These are phyloP conservation scores for Pythium pectinolyticum DNA, from an alignment of 352 stramenopile genomes.

Conservation along the genomic window DNA sequence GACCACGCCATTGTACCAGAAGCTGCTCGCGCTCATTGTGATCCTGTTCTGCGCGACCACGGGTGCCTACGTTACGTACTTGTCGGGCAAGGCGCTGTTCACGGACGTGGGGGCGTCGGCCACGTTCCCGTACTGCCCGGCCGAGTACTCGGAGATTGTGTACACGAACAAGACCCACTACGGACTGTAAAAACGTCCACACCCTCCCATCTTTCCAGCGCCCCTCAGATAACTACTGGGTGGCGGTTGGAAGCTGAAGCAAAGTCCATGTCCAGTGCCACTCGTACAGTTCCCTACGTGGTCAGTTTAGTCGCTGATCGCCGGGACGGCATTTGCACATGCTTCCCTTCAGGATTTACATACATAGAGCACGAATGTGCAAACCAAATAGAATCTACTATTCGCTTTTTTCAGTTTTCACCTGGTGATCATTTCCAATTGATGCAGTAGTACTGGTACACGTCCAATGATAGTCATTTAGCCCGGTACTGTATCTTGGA, in stretches of 20 bases:
- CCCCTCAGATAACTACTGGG: no score
- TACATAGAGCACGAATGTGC: no score
- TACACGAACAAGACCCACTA: slow-evolving; percentile 29
- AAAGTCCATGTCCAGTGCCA: background rate
- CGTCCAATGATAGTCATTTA: no score
- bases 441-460: background rate
- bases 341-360: background rate
- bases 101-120: slow-evolving; percentile 14
- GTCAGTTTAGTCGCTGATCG: no score
- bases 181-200: background rate
- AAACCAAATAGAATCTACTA: background rate
- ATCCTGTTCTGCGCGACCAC: slow-evolving; percentile 38
- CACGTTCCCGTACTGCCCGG: slow-evolving; percentile 31
- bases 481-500: no score
- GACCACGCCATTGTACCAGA: slow-evolving; percentile 41
- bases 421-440: background rate
- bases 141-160: slow-evolving; percentile 18
- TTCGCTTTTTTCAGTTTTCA: background rate
- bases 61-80: slow-evolving; percentile 51
- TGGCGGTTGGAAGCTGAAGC: background rate
- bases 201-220: background rate
- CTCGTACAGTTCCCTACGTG: no score
- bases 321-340: background rate
- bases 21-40: slow-evolving; percentile 31
- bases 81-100: slow-evolving; percentile 48